Base-by-base conservation (phyloP, 768 basidiomycete genomes). In the Lyophyllum semitale region DNA sequence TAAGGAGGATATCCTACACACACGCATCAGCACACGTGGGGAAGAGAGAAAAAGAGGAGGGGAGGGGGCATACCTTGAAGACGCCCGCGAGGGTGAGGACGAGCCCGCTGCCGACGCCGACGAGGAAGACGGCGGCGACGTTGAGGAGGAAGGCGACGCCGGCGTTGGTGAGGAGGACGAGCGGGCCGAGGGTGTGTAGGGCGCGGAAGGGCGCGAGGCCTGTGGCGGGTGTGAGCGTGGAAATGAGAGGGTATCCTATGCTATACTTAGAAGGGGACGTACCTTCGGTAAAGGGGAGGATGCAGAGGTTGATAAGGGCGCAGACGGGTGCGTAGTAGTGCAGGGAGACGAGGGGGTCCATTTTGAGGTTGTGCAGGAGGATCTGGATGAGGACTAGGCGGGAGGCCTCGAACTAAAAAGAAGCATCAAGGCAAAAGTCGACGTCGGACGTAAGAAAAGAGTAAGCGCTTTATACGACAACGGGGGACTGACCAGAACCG, bases 241-340 rank as follows among this genome's bases (percentile, higher is more conserved):
- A 15, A 43, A 22, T 30, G 38, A 38, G 5, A 25, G 23, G 27
- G 26, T 20, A 27, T n/a, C n/a, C n/a, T n/a, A n/a, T n/a, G 18
- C 42, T 35, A 32, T 18, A 8, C 2, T 11, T 17, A 26, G 42
- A 25, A 46, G 23, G 42, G 41, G 27, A 41, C 62, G 30, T 17
- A 63, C 96, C 94, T 70, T 98, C 96, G 0, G 93, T 95, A 76
- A 98, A 92, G 7, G 95, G 94, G 18, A 98, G 72, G 59, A 96
- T 77, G 51, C 83, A 68, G 22, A 93, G 81, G 71, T 97, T 98
- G 76, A 98, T 91, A 57, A 77, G 69, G 0, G 96, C 94, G 70
- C 96, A 98, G 48, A 98, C 92, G 13, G 95, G 95, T 9, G 95
- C 95, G 67, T 95, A 97, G 76, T 96, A 98, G 76, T 98, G 92